Evolutionary conservation across 2,329 filamentous ascomycete genomes (phyloP), one percentile per base, ranked within the genome.

Genomic region (Leptographium wingfieldii): DNA sequence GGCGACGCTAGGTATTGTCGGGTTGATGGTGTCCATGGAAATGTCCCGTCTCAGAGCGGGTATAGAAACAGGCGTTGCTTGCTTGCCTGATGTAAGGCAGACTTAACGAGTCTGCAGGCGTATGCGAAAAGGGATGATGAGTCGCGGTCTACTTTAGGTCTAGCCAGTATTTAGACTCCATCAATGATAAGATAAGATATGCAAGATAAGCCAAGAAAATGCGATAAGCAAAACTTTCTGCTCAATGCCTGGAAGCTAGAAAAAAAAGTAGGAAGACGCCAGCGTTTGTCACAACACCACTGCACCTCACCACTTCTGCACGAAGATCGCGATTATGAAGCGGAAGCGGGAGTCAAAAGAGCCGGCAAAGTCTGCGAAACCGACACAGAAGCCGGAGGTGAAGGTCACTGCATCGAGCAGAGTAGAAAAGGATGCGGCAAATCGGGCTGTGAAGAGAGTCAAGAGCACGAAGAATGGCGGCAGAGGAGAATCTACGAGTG

Each of bases 301-400:
- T 22, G 52, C 40, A 57, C 14, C 29, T 56, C 22, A 25, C 7
- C 19, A 35, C 5, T 38, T n/a, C 48, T 31, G 19, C 43, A 5
- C 19, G 3, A 40, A 16, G 29, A 51, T 25, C 46, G 35, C 25
- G 1, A 46, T 14, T n/a, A 61, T 61, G 55, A 64, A 65, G 53
- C 55, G 63, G 51, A 65, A 65, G 57, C 51, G 63, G 56, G 62
- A 63, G 11, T 12, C 57, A 14, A 62, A 63, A 52, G 59, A 56
- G 19, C 1, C 53, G 16, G 27, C 49, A 0, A 43, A 40, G 25
- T 55, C 49, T 3, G 54, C 51, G 3, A 60, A 61, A 54, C 16
- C 40, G 43, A 43, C 29, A 33, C 16, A 22, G 25, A 60, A 58
- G 40, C 22, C 38, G 22, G 31, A 6, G 29, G 29, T 22, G 6